phyloP scores from a whole-genome alignment of 2,329 filamentous ascomycete species.

The Chaetomium globosum region DNA sequence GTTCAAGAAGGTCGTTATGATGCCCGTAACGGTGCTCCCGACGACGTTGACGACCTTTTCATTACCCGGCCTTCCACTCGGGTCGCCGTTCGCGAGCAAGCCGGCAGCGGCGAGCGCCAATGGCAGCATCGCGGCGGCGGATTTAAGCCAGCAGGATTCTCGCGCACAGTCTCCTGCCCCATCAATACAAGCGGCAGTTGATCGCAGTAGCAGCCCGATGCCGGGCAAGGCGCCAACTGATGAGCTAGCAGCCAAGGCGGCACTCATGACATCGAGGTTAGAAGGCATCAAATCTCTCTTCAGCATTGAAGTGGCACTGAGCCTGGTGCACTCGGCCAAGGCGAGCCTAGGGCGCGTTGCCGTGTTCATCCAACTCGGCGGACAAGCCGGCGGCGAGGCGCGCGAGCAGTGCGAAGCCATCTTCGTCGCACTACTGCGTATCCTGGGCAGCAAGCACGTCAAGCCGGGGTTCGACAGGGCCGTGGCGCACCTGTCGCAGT shows the following conservation, averaged over 20 bases:
- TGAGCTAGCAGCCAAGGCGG: slow-evolving; percentile 94
- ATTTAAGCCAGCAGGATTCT: slow-evolving; percentile 47
- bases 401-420: slow-evolving; percentile 87
- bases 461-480: slow-evolving; percentile 93
- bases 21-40: slow-evolving; percentile 89
- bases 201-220: slow-evolving; percentile 48
- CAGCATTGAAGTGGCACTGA: slow-evolving; percentile 91
- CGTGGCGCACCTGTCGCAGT: slow-evolving; percentile 84
- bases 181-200: slow-evolving; percentile 36
- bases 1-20: slow-evolving; percentile 99
- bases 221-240: slow-evolving; percentile 73
- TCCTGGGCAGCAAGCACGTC: slow-evolving; percentile 83
- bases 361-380: slow-evolving; percentile 77
- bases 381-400: slow-evolving; percentile 78
- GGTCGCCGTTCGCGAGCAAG: slow-evolving; percentile 59
- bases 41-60: slow-evolving; percentile 48
- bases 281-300: slow-evolving; percentile 95
- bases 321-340: slow-evolving; percentile 86
- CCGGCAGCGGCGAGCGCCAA: slow-evolving; percentile 38
- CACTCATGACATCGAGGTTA: slow-evolving; percentile 90
- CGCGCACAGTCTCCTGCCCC: slow-evolving; percentile 54
- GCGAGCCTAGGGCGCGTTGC: slow-evolving; percentile 82
- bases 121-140: slow-evolving; percentile 39
- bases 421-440: slow-evolving; percentile 80
- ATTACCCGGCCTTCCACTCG: slow-evolving; percentile 62